Evolutionary conservation across 2,329 filamentous ascomycete species (phyloP), one percentile per base, ranked within the genome.

Genomic region (Graphium sp.): DNA sequence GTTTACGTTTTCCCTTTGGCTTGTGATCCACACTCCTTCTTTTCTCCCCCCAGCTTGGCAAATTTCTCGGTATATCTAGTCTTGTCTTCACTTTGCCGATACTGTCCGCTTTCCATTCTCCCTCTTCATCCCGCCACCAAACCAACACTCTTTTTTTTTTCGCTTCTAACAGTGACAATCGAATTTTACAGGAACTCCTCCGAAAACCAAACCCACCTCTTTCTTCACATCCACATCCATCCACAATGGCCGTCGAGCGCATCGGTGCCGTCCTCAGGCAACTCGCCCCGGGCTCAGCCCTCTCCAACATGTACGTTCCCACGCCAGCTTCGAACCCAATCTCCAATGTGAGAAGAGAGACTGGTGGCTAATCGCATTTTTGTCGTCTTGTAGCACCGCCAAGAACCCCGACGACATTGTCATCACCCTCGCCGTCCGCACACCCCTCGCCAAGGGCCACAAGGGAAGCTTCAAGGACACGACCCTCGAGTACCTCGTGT

Each of bases 381-480:
- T 13, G 15, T 26, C 25, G 33, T 14, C 18, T 11, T 26, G 24
- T 34, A 93, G 84, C 47, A 84, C 81, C 33, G 74, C 81, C 42
- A 85, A 95, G 63, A 91, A 92, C 53, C 72, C 85, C 41, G 87
- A 95, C 50, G 89, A 98, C 60, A 67, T 98, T 31, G 89, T 98
- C 49, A 93, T 95, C 47, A 98, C 89, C 6, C 71, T 91, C 33
- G 87, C 87, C 17, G 62, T 85, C 44, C 80, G 89, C 32, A 94
- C 87, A 17, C 84, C 89, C 1, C 66, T 98, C 36, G 66, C 77
- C 47, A 95, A 94, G 60, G 84, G 70, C 29, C 66, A 66, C 50
- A 94, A 93, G 66, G 87, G 89, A 39, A 83, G 84, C 23, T 79
- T 98, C 63, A 95, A 94, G 62, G 87, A 98, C 52, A 91, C 84